phyloP scores from a whole-genome alignment of 441 rosid species.

The Bruguiera hainesii region DNA sequence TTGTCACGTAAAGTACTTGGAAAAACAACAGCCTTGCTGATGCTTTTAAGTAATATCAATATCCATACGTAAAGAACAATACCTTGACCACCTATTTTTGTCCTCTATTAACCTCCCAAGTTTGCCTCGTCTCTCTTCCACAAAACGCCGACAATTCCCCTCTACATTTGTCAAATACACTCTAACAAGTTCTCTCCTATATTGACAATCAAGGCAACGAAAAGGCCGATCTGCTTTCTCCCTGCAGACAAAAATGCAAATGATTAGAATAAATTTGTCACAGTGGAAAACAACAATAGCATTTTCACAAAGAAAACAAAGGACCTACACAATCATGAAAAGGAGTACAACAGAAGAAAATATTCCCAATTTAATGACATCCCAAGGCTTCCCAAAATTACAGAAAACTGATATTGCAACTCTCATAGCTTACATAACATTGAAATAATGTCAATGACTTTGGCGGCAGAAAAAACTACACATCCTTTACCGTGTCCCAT shows the following conservation, averaged over 20 bases:
- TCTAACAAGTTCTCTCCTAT: slow-evolving; percentile 96
- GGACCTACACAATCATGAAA: neutral
- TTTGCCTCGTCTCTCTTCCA: slow-evolving; percentile 87
- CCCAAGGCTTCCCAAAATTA: too few relatives aligned
- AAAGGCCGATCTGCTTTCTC: slow-evolving; percentile 92
- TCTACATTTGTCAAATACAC: slow-evolving; percentile 90
- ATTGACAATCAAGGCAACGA: slow-evolving; percentile 89
- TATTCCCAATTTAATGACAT: too few relatives aligned
- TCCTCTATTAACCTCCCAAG: slow-evolving; percentile 75
- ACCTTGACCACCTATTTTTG: slow-evolving; percentile 96
- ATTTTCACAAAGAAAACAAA: neutral
- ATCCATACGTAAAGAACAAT: slow-evolving; percentile 17
- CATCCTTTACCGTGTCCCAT: too few relatives aligned
- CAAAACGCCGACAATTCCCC: slow-evolving; percentile 77
- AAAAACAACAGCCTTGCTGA: neutral
- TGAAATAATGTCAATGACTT: too few relatives aligned
- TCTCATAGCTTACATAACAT: too few relatives aligned
- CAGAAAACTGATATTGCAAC: too few relatives aligned
- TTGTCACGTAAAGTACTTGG: neutral
- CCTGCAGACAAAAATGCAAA: slow-evolving; percentile 40
- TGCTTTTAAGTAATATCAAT: neutral
- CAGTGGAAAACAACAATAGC: neutral
- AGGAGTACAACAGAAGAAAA: neutral
- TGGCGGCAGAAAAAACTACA: too few relatives aligned
- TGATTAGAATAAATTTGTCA: neutral